These are phyloP conservation scores for Apiotrichum gamsii DNA, from an alignment of 1,284 basidiomycete species.

Conservation along the genomic window DNA sequence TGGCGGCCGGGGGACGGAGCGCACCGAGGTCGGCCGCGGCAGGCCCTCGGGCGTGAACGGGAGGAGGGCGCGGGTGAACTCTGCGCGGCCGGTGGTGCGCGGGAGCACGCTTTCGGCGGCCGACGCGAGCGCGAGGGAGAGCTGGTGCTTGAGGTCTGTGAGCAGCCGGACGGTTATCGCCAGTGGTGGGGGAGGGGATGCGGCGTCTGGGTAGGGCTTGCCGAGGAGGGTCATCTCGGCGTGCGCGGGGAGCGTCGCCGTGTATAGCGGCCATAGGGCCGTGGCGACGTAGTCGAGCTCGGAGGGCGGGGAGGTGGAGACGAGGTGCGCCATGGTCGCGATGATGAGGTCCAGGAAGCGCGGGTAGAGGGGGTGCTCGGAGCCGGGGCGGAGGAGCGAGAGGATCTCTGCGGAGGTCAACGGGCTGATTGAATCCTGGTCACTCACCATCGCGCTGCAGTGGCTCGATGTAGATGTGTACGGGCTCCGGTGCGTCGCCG, in stretches of 20 bases:
- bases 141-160: slow-evolving; percentile 41
- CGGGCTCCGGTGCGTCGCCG: slow-evolving; percentile 68
- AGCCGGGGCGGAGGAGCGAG: slow-evolving; percentile 18
- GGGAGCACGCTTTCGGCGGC: slow-evolving; percentile 39
- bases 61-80: slow-evolving; percentile 26
- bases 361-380: slow-evolving; percentile 54
- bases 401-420: slow-evolving; percentile 42
- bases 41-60: slow-evolving; percentile 7
- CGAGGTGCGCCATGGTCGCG: slow-evolving; percentile 60
- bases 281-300: slow-evolving; percentile 70
- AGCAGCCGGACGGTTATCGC: slow-evolving; percentile 37
- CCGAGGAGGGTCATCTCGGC: slow-evolving; percentile 28
- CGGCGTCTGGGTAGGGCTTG: slow-evolving; percentile 16
- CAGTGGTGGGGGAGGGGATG: slow-evolving; percentile 23
- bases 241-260: slow-evolving; percentile 34
- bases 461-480: slow-evolving; percentile 59
- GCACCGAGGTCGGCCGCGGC: slow-evolving; percentile 5
- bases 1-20: slow-evolving; percentile 26
- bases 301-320: slow-evolving; percentile 53
- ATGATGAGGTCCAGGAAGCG: slow-evolving; percentile 63
- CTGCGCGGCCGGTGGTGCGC: slow-evolving; percentile 20
- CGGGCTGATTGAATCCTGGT: neutral
- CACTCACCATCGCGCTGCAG: slow-evolving; percentile 58
- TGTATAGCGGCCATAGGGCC: slow-evolving; percentile 65
- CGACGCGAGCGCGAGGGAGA: slow-evolving; percentile 34